Conservation (phyloP, 2,329 filamentous ascomycete species). For the Colletotrichum sp. region DNA sequence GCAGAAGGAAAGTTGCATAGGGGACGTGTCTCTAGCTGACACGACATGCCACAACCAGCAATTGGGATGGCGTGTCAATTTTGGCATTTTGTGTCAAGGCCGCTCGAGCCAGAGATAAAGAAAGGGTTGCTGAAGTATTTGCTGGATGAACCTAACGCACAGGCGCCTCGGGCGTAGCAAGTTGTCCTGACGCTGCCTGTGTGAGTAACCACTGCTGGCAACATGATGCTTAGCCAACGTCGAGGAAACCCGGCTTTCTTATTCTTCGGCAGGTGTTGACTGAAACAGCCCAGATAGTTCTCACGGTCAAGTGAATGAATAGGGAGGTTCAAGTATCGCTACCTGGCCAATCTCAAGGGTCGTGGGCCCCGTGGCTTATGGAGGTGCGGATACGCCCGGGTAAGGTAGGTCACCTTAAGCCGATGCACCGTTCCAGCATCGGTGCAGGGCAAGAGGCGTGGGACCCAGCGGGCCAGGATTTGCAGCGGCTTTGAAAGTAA, state of each 20-base stretch:
- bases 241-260: background rate
- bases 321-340: background rate
- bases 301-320: background rate
- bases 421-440: background rate
- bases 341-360: background rate
- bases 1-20: constrained; percentile 3
- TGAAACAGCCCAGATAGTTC: background rate
- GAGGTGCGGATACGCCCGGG: constrained; percentile 10
- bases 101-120: background rate
- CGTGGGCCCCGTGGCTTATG: background rate
- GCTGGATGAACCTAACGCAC: background rate
- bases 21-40: background rate
- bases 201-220: background rate
- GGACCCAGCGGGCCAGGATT: background rate
- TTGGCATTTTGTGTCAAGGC: background rate
- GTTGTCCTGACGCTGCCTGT: background rate
- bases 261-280: background rate
- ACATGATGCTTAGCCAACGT: background rate
- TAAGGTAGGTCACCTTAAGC: background rate
- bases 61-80: background rate
- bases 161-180: background rate
- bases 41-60: background rate
- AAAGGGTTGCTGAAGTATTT: background rate
- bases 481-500: background rate
- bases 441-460: background rate